phyloP scores from a whole-genome alignment of 208 protist species.

The Novymonas esmeraldas region DNA sequence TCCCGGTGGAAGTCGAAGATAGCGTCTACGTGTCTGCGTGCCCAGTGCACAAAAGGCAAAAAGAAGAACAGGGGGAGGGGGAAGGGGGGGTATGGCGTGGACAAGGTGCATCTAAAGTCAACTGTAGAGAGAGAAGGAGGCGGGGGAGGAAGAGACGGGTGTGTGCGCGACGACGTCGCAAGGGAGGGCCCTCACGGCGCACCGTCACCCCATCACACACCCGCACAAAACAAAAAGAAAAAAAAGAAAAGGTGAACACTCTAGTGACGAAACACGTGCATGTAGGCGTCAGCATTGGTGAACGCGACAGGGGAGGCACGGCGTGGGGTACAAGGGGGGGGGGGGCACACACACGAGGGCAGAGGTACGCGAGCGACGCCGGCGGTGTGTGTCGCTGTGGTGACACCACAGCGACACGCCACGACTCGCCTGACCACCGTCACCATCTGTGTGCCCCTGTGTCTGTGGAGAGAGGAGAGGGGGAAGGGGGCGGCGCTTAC shows the following conservation, averaged over 20 bases:
- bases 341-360: no score
- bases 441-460: no score
- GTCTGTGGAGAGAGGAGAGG: no score
- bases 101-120: neutral
- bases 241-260: neutral
- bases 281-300: no score
- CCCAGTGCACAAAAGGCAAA: neutral
- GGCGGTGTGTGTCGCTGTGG: neutral
- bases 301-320: neutral
- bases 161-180: no score
- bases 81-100: neutral
- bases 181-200: no score
- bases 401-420: neutral
- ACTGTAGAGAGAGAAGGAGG: neutral
- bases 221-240: conserved; percentile 1
- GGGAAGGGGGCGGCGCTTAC: neutral
- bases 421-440: neutral
- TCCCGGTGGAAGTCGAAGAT: no score
- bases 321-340: neutral
- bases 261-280: neutral
- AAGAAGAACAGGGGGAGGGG: neutral
- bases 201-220: conserved; percentile 1
- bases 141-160: neutral
- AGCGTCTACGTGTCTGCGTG: no score
- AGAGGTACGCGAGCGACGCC: neutral